A percentile compares a stretch with the other conserved stretches of the same genome.
Evolutionary conservation across 2,329 filamentous ascomycete genomes (phyloP).

Genomic region (Fusarium sp.): DNA sequence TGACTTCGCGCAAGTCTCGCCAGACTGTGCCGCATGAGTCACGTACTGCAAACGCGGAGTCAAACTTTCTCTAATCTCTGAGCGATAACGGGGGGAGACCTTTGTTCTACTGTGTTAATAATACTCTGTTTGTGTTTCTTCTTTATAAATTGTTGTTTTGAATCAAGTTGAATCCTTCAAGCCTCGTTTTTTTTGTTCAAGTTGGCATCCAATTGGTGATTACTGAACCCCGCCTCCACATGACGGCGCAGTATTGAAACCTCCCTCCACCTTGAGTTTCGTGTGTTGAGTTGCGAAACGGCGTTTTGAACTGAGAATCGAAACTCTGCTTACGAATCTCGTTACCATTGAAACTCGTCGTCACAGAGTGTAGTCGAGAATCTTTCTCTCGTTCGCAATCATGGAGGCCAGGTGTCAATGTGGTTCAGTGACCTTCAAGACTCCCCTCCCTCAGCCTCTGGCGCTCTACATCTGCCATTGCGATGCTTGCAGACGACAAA

Average conservation of each 20-base stretch:
- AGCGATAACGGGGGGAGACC: constrained; percentile 27
- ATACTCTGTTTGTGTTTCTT: neutral
- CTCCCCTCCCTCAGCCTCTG: constrained; percentile 66
- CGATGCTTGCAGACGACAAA: constrained; percentile 71
- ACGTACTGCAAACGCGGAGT: constrained; percentile 25
- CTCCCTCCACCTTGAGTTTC: constrained; percentile 14
- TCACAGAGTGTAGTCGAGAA: neutral
- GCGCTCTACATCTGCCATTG: constrained; percentile 79
- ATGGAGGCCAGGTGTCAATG: constrained; percentile 74
- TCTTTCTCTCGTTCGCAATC: neutral
- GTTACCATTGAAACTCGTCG: neutral
- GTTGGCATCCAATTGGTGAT: constrained; percentile 11
- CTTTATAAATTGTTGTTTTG: neutral
- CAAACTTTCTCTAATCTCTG: neutral
- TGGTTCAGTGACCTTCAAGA: constrained; percentile 69
- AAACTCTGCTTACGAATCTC: neutral
- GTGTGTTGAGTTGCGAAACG: neutral
- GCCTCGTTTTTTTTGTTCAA: constrained; percentile 1
- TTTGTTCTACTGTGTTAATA: neutral
- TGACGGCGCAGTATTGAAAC: neutral
- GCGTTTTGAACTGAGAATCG: neutral
- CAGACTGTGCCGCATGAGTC: constrained; percentile 39
- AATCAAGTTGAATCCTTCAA: neutral
- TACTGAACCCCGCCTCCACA: constrained; percentile 13
- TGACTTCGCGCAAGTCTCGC: constrained; percentile 46